Evolutionary conservation across 2,329 filamentous ascomycete genomes (phyloP).

Genomic region (Magnaporthiopsis incrustans): DNA sequence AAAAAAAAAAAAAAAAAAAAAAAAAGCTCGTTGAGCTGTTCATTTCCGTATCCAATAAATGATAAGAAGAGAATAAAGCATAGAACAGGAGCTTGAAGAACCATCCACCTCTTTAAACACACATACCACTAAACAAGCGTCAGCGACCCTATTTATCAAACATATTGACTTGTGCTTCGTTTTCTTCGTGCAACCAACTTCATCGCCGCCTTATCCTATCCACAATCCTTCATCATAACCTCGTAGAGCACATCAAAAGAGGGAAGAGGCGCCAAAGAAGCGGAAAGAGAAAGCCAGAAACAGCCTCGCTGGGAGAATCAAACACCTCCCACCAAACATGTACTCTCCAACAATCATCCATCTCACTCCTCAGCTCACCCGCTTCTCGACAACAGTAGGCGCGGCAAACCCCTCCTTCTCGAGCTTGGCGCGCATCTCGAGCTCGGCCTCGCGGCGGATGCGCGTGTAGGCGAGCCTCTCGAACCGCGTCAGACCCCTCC

Average conservation of each 20-base stretch:
- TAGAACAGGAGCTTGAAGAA: neutral
- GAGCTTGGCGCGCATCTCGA: slow-evolving; percentile 38
- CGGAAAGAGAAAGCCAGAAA: neutral
- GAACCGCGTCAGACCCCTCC: slow-evolving; percentile 77
- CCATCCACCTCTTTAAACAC: neutral
- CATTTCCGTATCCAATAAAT: neutral
- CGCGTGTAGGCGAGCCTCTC: slow-evolving; percentile 79
- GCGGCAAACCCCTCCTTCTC: slow-evolving; percentile 35
- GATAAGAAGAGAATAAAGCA: neutral
- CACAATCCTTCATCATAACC: neutral
- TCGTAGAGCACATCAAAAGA: slow-evolving; percentile 9
- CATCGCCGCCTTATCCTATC: neutral
- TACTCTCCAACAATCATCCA: too few species aligned
- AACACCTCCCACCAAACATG: too few species aligned
- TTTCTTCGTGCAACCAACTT: neutral
- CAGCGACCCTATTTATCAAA: neutral
- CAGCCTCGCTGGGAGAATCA: neutral
- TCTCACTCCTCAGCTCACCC: slow-evolving; percentile 32
- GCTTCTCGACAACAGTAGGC: slow-evolving; percentile 31
- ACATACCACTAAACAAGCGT: neutral
- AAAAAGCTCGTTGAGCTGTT: neutral
- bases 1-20: too few species aligned
- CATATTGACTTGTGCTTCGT: neutral
- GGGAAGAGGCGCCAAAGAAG: slow-evolving; percentile 14
- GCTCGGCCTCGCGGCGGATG: slow-evolving; percentile 59